Evolutionary conservation across 2,329 filamentous ascomycete genomes (phyloP).

Genomic region (Kalmusia sp.): DNA sequence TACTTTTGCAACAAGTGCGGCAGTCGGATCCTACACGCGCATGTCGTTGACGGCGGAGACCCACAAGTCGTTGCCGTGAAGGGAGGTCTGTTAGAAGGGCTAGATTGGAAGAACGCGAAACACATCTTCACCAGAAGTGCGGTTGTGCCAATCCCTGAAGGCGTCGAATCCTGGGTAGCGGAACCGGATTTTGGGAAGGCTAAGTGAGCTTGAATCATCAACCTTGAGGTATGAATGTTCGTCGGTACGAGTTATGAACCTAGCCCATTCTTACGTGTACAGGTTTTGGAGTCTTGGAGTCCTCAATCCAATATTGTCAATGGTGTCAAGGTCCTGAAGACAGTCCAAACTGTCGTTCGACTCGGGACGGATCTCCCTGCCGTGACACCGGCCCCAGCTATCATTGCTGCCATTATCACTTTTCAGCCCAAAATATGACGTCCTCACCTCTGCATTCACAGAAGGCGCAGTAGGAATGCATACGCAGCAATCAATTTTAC

Average conservation of each 20-base stretch:
- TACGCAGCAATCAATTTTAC: background rate
- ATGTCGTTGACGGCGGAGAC: conserved; percentile 48
- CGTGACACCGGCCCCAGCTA: too few species aligned
- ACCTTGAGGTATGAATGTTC: too few species aligned
- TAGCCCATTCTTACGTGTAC: background rate
- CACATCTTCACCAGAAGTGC: conserved; percentile 74
- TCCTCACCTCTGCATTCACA: background rate
- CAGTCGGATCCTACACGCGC: conserved; percentile 68
- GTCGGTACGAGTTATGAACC: too few species aligned
- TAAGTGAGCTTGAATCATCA: background rate
- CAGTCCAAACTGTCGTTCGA: too few species aligned
- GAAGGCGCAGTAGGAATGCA: background rate
- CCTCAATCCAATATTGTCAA: too few species aligned
- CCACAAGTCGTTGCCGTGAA: conserved; percentile 64
- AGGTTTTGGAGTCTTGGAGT: too few species aligned
- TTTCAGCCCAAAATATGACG: background rate
- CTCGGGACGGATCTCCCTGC: too few species aligned
- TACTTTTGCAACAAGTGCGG: conserved; percentile 63
- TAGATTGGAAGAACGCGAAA: conserved; percentile 52
- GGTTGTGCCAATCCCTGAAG: conserved; percentile 73
- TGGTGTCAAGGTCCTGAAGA: too few species aligned
- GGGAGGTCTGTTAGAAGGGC: conserved; percentile 69
- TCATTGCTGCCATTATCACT: background rate
- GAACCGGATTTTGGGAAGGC: conserved; percentile 49
- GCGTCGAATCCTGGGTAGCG: conserved; percentile 64